Base-by-base conservation (phyloP, 2,329 filamentous ascomycete genomes). In the Ophiostoma sp. region DNA sequence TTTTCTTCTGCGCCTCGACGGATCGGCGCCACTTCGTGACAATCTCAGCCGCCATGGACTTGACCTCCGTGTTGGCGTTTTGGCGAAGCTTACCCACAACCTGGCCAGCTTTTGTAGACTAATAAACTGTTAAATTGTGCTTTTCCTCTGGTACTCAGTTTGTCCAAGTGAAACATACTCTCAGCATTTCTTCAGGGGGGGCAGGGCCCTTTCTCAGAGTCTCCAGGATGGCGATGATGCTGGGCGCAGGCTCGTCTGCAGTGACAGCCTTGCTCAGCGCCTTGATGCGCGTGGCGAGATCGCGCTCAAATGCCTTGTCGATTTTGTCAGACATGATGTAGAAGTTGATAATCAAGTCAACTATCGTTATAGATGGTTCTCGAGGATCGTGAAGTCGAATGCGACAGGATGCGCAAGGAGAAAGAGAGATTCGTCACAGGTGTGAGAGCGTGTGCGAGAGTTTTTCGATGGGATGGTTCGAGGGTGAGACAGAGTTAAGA, bases 91-190 rank as follows among this genome's bases (percentile, higher is more conserved):
- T 94, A 77, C 93, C 94, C 71, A 98, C 91, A 66, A 90, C 87
- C 72, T 97, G 89, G 74, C 95, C 95, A 66, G 96, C 94, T 74
- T 90, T 91, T n/a, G 94, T 98, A 58, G 90, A 84, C 87, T 89
- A 6, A 63, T 27, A 27, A 27, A 1, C 3, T 16, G 49, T 62
- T 62, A 41, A 27, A 11, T 27, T 14, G 27, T 18, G 27, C 7
- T 60, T 49, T 41, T 6, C 2, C 41, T 36, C 36, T 14, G 52
- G 63, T 9, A 6, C 12, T 63, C 1, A 7, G 63, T 5, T 55
- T 36, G 9, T 36, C 18, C 36, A 27, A 27, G 27, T 27, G 27
- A 2, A 27, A 44, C 63, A 27, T 27, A 49, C 38, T 36, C 45
- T n/a, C 11, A 60, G 82, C 60, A 49, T 18, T 85, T 97, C 92